Conservation (phyloP, 768 basidiomycete species). For the Collybiopsis luxurians region DNA sequence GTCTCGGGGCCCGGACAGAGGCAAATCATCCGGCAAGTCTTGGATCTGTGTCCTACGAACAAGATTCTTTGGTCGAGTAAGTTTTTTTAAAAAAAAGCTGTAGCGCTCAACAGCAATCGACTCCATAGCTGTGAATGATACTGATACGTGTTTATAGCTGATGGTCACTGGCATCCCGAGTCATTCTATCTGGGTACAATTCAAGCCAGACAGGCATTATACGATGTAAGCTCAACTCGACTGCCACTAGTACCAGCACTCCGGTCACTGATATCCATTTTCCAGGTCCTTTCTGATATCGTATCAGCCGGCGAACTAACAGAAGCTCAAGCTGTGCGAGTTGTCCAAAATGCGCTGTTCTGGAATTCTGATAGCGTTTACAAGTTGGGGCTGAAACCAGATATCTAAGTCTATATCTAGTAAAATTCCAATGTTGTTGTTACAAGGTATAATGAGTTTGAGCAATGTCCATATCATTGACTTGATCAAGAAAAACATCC, state of each 20-base stretch:
- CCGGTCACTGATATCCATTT: neutral
- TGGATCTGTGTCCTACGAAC: slow-evolving; percentile 73
- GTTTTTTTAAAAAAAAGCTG: too few species aligned
- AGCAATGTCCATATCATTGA: neutral
- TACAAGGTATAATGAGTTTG: neutral
- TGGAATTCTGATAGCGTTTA: slow-evolving; percentile 68
- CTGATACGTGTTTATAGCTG: too few species aligned
- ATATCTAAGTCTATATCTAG: neutral
- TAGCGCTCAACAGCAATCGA: too few species aligned
- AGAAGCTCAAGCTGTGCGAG: slow-evolving; percentile 49
- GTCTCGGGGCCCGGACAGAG: slow-evolving; percentile 65
- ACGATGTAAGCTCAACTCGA: slow-evolving; percentile 37
- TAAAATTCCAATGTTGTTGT: too few species aligned
- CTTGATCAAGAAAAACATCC: too few species aligned
- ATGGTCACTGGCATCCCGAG: slow-evolving; percentile 78
- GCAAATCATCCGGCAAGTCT: slow-evolving; percentile 53
- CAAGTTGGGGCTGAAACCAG: slow-evolving; percentile 28
- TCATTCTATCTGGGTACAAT: slow-evolving; percentile 64
- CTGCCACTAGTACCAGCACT: neutral
- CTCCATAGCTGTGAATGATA: too few species aligned
- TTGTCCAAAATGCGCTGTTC: slow-evolving; percentile 59
- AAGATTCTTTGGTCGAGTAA: slow-evolving; percentile 82
- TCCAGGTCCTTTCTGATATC: slow-evolving; percentile 54
- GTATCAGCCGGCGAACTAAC: slow-evolving; percentile 49
- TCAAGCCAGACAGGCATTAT: slow-evolving; percentile 64